Evolutionary conservation across 805 yeast species (phyloP), one percentile per base, ranked within the genome.

Genomic region (Zygosaccharomyces bisporus): DNA sequence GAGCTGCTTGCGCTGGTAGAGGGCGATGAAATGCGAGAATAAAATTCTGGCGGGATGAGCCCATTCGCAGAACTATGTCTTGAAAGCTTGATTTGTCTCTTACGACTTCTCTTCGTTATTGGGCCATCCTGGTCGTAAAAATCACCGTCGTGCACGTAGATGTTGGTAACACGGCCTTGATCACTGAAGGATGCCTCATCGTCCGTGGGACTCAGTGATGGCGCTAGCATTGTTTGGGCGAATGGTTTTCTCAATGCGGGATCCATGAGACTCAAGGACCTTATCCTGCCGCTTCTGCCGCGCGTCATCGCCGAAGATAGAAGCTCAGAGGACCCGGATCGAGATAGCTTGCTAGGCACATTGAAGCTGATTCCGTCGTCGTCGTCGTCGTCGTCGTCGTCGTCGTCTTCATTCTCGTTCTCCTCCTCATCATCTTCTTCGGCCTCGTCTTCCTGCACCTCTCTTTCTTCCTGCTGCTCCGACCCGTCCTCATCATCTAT

Each of bases 281-380:
- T 61, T 32, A 60, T 59, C 34, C 68, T 52, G 9, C 61, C 57
- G 24, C 43, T 44, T 5, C 45, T 42, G n/a, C 51, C 35, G 10
- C 39, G 36, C 12, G 34, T 39, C 16, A 44, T 17, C 6, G 27
- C 23, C 5, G 50, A 20, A 9, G 44, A 17, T 19, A 46, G 31
- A 30, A 53, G 53, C 3, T 50, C 24, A 13, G 47, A 45, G 5
- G 65, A 57, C 9, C 55, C 57, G 9, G 64, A 53, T 25, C 64
- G 47, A 2, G 65, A 61, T 30, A 63, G 41, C 44, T 53, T 49
- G 38, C 59, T 61, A 4, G 67, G 64, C 4, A 62, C 72, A 45
- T 67, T 69, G 49, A 70, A 66, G 46, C 66, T 68, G 30, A 69
- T 54, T 4, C 63, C 63, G 36, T 55, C 64, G 36, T 68, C 69